Evolutionary conservation across 768 basidiomycete genomes (phyloP).

Genomic region (Tricholoma matsutake): DNA sequence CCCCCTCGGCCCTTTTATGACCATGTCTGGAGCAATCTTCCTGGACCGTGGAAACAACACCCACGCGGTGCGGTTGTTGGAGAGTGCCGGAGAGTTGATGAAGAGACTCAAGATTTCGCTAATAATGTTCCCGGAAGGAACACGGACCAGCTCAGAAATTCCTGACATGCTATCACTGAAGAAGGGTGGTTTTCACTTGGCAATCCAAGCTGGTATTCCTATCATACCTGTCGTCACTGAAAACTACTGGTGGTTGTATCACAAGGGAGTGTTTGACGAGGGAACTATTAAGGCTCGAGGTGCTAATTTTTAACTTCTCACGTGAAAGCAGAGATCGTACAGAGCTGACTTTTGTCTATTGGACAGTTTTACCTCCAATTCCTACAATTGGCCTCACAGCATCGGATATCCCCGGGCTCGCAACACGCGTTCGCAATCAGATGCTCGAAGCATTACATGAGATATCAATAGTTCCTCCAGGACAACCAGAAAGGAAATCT

Average conservation of each 20-base stretch:
- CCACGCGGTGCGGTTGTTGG: slow-evolving; percentile 71
- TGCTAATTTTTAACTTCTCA: slow-evolving; percentile 31
- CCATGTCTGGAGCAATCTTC: slow-evolving; percentile 86
- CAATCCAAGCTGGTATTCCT: slow-evolving; percentile 86
- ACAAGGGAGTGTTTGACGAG: slow-evolving; percentile 66
- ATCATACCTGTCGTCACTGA: slow-evolving; percentile 90
- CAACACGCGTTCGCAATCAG: slow-evolving; percentile 61
- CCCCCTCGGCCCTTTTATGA: slow-evolving; percentile 92
- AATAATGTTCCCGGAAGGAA: slow-evolving; percentile 98
- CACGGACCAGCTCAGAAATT: slow-evolving; percentile 65
- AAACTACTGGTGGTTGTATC: slow-evolving; percentile 90
- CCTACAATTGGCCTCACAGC: slow-evolving; percentile 67
- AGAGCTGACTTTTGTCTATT: not conserved
- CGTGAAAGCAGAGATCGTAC: not conserved
- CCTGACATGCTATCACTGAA: slow-evolving; percentile 85
- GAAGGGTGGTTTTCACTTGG: slow-evolving; percentile 97
- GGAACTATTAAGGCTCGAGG: slow-evolving; percentile 84
- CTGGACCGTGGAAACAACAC: slow-evolving; percentile 82
- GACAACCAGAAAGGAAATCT: slow-evolving; percentile 9
- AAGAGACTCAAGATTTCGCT: slow-evolving; percentile 67
- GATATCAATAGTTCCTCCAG: slow-evolving; percentile 56
- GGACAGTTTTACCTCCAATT: slow-evolving; percentile 88
- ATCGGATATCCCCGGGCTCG: slow-evolving; percentile 68
- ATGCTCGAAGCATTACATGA: slow-evolving; percentile 81
- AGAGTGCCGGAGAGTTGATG: slow-evolving; percentile 76